Evolutionary conservation across 129 eudicot genomes (phyloP), one percentile per base, ranked within the genome.

Genomic region (Saussurea involucrata): DNA sequence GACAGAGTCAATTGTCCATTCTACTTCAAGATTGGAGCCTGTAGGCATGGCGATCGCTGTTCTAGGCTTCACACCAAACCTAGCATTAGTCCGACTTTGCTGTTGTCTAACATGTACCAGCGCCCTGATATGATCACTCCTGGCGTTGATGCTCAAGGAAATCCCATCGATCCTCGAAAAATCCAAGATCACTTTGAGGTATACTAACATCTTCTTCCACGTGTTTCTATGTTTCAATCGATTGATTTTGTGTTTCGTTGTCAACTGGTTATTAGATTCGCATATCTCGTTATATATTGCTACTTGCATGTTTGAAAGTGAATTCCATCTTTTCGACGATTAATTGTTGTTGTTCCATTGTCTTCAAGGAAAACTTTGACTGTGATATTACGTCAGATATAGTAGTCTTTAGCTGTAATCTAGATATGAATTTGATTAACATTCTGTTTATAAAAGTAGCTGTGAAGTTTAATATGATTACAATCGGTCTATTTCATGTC

Each of bases 111-210:
- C 82, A 90, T 90, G 96, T 90, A 90, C 78, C 96, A 88, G 68
- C 84, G 96, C 4, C 96, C 93, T 9, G 96, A 90, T 73, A 88
- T 88, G 93, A 88, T 90, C 34, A 86, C 91, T 21, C 93, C 96
- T 28, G 91, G 93, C 22, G 88, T 90, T 37, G 96, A 90, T 66
- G 93, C 91, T 28, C 93, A 86, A 77, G 91, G 96, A 55, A 78
- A 88, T 12, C 93, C 93, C 0, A 86, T 90, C 73, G 93, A 88
- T 72, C 96, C 96, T 10, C 85, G 85, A 3, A 86, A 82, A 63
- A 86, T 90, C 64, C 96, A 90, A 70, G 89, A 86, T 33, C 96
- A 90, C 61, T 88, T 90, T 61, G 93, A 90, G 96, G 92, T 88
- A 69, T 1, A 6, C 25, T 15, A 24, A 25, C 7, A 6, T 20